Base-by-base conservation (phyloP, 371 early-diverging fungal species). In the Mortierella sp. region DNA sequence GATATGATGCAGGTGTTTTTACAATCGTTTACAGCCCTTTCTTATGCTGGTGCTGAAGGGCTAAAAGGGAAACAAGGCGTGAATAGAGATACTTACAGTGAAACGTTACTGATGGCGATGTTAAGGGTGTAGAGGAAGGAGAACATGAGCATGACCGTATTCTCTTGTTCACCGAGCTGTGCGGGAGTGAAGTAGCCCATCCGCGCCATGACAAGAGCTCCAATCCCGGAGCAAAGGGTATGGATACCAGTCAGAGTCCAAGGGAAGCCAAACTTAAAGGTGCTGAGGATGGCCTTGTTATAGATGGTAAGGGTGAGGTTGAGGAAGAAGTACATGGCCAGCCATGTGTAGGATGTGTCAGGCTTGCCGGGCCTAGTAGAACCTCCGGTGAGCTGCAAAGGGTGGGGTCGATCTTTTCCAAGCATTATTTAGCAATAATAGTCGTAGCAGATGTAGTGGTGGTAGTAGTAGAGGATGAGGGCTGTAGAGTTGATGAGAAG, bases 171-270 rank as follows among this genome's bases (percentile, higher is more conserved):
- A 52, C 86, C 88, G 51, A 94, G 84, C 40, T 78, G 79, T 40
- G 86, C 78, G 9, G 93, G 95, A 37, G 81, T 81, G 75, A 94
- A 94, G n/a, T 86, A 54, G 5, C 92, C 92, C 55, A 85, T 40
- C 35, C 70, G 52, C 62, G 83, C 87, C 39, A 93, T 85, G 18
- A 84, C 20, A 39, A 86, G 87, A 62, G 88, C 88, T 3, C 95
- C 95, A 14, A 93, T 70, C 12, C 91, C 87, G 49, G 93, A 90
- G 65, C 91, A 90, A 32, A 94, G 73, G n/a, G 94, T 91, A 72
- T 97, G 97, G 64, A 95, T 88, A 6, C 94, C 94, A 0, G 97
- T 97, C 20, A 97, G 85, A 30, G 93, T 90, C 96, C 96, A 97
- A 12, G 97, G 97, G 78, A 90, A 96, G 26, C 88, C 87, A 81